Conservation (phyloP, 176 grass and related monocot species). For the Urochloa ruziziensis region DNA sequence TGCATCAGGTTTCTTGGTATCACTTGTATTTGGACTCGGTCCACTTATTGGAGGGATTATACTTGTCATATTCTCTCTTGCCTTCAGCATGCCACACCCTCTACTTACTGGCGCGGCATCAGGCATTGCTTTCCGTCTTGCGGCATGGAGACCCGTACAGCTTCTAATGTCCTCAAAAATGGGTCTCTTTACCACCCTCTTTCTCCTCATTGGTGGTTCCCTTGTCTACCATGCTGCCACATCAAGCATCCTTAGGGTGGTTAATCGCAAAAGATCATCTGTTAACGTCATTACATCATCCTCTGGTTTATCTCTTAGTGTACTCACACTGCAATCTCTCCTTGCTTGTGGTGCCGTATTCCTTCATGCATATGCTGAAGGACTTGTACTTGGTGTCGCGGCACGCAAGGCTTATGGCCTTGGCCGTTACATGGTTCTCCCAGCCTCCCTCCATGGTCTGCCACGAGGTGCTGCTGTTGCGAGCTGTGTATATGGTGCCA, state of each 20-base stretch:
- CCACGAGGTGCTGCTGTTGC: conserved; percentile 87
- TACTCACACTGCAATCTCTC: conserved; percentile 75
- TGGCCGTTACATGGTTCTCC: conserved; percentile 93
- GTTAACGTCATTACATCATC: conserved; percentile 53
- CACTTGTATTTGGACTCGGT: conserved; percentile 90
- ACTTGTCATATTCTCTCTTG: conserved; percentile 71
- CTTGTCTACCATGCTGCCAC: conserved; percentile 45
- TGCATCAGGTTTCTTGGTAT: conserved; percentile 79
- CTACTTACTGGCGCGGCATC: conserved; percentile 87
- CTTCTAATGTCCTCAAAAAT: conserved; percentile 81
- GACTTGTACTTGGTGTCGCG: conserved; percentile 87
- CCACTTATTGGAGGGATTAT: conserved; percentile 89
- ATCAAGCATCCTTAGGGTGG: conserved; percentile 53
- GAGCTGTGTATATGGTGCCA: conserved; percentile 82
- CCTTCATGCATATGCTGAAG: conserved; percentile 83
- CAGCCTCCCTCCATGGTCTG: conserved; percentile 87
- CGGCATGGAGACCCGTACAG: conserved; percentile 85
- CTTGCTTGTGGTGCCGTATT: conserved; percentile 81
- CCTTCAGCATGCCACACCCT: conserved; percentile 77
- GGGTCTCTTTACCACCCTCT: conserved; percentile 57
- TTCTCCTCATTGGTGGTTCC: conserved; percentile 58
- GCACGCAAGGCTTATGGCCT: conserved; percentile 90
- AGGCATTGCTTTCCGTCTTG: conserved; percentile 90
- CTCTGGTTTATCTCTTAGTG: conserved; percentile 60
- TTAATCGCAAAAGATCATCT: conserved; percentile 69